Percentiles rank a stretch among this genome's conserved stretches.
These are phyloP conservation scores for Amyloporia xantha DNA, from an alignment of 768 basidiomycete genomes.

Conservation along the genomic window DNA sequence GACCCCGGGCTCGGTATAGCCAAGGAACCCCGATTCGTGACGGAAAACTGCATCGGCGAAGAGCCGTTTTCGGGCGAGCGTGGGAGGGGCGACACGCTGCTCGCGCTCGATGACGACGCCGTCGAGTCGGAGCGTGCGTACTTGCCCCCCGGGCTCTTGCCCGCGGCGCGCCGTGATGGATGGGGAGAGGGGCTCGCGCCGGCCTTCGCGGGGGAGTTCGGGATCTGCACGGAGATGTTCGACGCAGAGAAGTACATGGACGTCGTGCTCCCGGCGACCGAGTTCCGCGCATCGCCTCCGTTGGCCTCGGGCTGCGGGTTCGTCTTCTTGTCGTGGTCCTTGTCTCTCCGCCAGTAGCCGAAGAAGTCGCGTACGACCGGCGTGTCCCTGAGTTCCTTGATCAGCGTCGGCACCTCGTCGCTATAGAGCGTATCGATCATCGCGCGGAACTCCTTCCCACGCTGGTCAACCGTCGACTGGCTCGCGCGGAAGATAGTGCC, in stretches of 20 bases:
- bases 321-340: slow-evolving; percentile 47
- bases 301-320: slow-evolving; percentile 13
- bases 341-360: slow-evolving; percentile 68
- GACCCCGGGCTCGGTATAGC: slow-evolving; percentile 5
- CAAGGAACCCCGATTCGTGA: slow-evolving; percentile 16
- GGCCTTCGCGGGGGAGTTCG: slow-evolving; percentile 11
- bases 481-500: slow-evolving; percentile 67
- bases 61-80: slow-evolving; percentile 4
- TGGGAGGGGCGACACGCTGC: slow-evolving; percentile 2
- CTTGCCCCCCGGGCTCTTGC: slow-evolving; percentile 1
- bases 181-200: slow-evolving; percentile 3
- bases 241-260: slow-evolving; percentile 52
- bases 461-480: slow-evolving; percentile 56
- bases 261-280: slow-evolving; percentile 48
- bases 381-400: slow-evolving; percentile 57
- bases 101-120: slow-evolving; percentile 10
- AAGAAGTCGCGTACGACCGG: slow-evolving; percentile 69
- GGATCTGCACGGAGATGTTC: slow-evolving; percentile 25
- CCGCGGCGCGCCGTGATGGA: slow-evolving; percentile 1
- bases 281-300: slow-evolving; percentile 29
- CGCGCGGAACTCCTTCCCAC: slow-evolving; percentile 51
- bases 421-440: slow-evolving; percentile 55
- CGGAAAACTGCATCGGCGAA: slow-evolving; percentile 17
- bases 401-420: slow-evolving; percentile 55
- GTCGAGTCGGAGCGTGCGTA: slow-evolving; percentile 12